Base-by-base conservation (phyloP, 164 flowering plant species). In the Vitis labrusca region DNA sequence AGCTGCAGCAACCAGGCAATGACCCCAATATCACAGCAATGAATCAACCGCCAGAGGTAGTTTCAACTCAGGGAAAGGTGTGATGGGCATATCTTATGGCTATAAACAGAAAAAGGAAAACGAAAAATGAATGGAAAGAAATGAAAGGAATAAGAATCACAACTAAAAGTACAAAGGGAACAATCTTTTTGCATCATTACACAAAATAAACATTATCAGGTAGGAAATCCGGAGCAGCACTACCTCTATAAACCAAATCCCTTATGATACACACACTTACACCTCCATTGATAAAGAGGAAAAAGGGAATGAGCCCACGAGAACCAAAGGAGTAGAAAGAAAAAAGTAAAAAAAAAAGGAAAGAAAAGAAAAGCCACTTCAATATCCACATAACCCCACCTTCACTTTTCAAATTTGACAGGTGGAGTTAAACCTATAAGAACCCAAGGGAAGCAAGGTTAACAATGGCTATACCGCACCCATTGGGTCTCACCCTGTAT, bases 241-340 rank as follows among this genome's bases (percentile, higher is more conserved):
- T 76, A 68, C 74, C 74, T 54, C 64, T 69, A 66, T 69, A 63
- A 74, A 69, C 77, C 70, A 66, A 69, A 78, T 76, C 72, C 79
- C 63, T 77, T 84, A 81, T 77, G 70, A 77, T 78, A 84, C 78
- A 81, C 79, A 77, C 80, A 59, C 72, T 65, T 79, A 66, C 76
- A 77, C 66, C 74, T 73, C 76, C 77, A 75, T 67, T 64, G 67
- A 62, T 59, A 57, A 67, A 61, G 66, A 55, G 65, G 55, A 23
- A 60, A 52, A 61, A 54, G 48, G 29, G 63, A 32, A 71, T 66
- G 50, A 70, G 59, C 60, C 44, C 59, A 59, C 44, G 44, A 6
- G 23, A 67, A 57, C 72, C 65, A 59, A 66, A 66, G 44, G 44
- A 37, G 44, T 37, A 37, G 44, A 37, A 32, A 32, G 3, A 32